Evolutionary conservation across 2,329 filamentous ascomycete genomes (phyloP), one percentile per base, ranked within the genome.

Genomic region (Tricladium varicosporioides): DNA sequence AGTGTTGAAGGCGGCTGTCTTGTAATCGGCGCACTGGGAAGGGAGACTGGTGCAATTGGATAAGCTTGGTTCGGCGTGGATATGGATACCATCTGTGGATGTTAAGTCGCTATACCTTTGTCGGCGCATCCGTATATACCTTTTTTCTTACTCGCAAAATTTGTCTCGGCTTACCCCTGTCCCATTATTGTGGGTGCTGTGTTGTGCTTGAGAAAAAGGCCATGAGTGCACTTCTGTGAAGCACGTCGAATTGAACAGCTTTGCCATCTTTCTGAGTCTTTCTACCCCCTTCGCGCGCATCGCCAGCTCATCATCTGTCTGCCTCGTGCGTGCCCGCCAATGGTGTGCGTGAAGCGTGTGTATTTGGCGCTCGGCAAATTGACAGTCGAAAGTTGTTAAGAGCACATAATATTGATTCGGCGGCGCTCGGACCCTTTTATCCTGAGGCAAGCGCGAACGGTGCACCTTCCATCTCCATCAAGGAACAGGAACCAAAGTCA

Each of bases 71-170:
- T 14, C 19, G 51, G 48, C 19, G 56, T 52, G 51, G 55, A 31
- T 22, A 31, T 57, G 48, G 55, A 63, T 66, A 61, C 59, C 63
- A 65, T 65, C 32, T 59, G 22, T 63, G 59, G 55, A 60, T 60
- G 42, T 57, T 58, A 32, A 31, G 15, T 43, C 45, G 40, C 36
- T 55, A 55, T 55, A 55, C 33, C 36, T 13, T 55, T 43, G 15
- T 53, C 32, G 44, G 45, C 42, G 51, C 27, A 33, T 45, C 15
- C n/a, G 42, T 32, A 52, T 16, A 19, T 48, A 27, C 22, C 22
- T 27, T 27, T 27, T 27, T 27, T 27, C 22, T 27, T 27, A 7
- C 22, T 27, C 22, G 22, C 22, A 7, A 27, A 27, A 27, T 27
- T 27, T 27, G 22, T 27, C 22, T 40, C 36, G n/a, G 36, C 36